A percentile compares a stretch with the other conserved stretches of the same genome.
Conservation (phyloP, 768 basidiomycete species). For the Asterophora parasitica region DNA sequence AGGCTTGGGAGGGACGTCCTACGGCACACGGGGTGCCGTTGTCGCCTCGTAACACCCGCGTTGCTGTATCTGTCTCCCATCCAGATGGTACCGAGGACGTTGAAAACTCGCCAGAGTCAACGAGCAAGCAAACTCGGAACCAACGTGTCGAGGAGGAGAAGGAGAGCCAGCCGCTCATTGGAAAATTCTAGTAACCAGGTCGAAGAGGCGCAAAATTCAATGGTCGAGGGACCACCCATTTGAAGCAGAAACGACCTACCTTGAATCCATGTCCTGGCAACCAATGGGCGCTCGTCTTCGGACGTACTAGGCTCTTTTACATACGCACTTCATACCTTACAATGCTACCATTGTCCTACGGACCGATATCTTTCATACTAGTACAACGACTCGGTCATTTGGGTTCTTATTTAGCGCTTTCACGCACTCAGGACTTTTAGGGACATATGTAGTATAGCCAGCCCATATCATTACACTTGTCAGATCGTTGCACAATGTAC, state of each 20-base stretch:
- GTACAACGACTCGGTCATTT: too few relatives aligned
- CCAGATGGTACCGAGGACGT: conserved; percentile 51
- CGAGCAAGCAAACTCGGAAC: conserved; percentile 4
- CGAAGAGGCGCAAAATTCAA: conserved; percentile 10
- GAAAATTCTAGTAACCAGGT: conserved; percentile 18
- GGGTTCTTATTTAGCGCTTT: not conserved
- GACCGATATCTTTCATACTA: too few relatives aligned
- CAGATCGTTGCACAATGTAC: conserved; percentile 28
- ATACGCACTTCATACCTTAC: too few relatives aligned
- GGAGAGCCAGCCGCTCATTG: conserved; percentile 9
- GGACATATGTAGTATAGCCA: not conserved
- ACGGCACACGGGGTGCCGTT: not conserved
- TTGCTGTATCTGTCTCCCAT: conserved; percentile 45
- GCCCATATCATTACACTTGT: not conserved
- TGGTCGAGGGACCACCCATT: too few relatives aligned
- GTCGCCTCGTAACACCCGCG: not conserved
- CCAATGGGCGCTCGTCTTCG: too few relatives aligned
- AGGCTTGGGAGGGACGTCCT: not conserved
- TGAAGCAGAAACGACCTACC: conserved; percentile 16
- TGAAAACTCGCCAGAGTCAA: too few relatives aligned
- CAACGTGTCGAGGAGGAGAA: conserved; percentile 9
- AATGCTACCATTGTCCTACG: too few relatives aligned
- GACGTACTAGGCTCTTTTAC: too few relatives aligned
- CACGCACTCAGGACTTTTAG: not conserved
- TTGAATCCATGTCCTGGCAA: too few relatives aligned